phyloP scores from a whole-genome alignment of 345 rosid species.

The Arabis hirsuta region DNA sequence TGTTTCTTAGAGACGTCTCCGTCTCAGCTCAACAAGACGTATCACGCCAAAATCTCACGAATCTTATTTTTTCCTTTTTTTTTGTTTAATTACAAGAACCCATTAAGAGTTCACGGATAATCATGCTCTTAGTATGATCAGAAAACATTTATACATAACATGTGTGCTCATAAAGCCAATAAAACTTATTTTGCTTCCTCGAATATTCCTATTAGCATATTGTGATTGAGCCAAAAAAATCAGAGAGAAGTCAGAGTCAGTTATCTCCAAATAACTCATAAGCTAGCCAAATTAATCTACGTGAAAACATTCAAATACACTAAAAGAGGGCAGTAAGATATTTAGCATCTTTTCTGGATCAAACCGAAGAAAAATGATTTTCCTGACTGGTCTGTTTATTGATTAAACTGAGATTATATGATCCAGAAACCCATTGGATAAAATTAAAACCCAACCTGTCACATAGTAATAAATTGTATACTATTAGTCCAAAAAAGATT shows the following conservation, averaged over 20 bases:
- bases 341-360: background rate
- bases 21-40: too few relatives aligned
- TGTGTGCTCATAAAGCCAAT: constrained; percentile 13
- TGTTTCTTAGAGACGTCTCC: too few relatives aligned
- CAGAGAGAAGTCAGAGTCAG: constrained; percentile 7
- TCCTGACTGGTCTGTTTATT: background rate
- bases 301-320: background rate
- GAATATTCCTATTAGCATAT: background rate
- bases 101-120: too few relatives aligned
- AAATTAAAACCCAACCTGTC: background rate
- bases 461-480: background rate
- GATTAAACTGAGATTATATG: background rate
- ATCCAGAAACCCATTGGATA: constrained; percentile 5
- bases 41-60: too few relatives aligned
- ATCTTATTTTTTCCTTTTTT: too few relatives aligned
- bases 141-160: background rate
- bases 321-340: background rate
- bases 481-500: too few relatives aligned
- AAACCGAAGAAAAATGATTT: background rate
- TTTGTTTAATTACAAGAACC: too few relatives aligned
- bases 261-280: background rate
- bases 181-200: background rate
- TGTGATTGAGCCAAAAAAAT: background rate
- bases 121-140: constrained; percentile 24
- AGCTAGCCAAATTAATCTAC: background rate